Conservation (phyloP, 1,139 yeast species). For the Hanseniaspora gamundiae region DNA sequence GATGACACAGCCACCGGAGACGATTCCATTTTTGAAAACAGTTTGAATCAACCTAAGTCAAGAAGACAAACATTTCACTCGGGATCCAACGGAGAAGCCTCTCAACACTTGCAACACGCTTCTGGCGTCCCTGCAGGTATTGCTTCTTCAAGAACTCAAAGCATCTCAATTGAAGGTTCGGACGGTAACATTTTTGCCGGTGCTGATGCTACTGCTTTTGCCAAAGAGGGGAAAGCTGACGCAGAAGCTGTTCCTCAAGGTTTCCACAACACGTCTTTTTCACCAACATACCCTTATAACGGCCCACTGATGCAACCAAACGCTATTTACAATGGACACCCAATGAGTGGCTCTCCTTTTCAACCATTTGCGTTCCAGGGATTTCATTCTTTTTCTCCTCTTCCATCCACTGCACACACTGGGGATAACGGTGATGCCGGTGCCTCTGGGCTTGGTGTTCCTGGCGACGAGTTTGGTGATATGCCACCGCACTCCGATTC, state of each 20-base stretch:
- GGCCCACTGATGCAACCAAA: slow-evolving; percentile 24
- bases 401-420: slow-evolving; percentile 9
- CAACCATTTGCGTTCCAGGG: slow-evolving; percentile 23
- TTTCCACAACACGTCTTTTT: slow-evolving; percentile 8
- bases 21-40: slow-evolving; percentile 10
- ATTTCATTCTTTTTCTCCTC: slow-evolving; percentile 22
- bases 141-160: slow-evolving; percentile 18
- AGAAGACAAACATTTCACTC: slow-evolving; percentile 32
- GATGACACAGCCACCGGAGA: slow-evolving; percentile 8
- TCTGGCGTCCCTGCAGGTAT: slow-evolving; percentile 11
- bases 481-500: slow-evolving; percentile 15
- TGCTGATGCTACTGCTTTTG: slow-evolving; percentile 1
- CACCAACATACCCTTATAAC: slow-evolving; percentile 23
- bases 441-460: slow-evolving; percentile 8
- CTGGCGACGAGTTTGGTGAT: slow-evolving; percentile 11
- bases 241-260: slow-evolving; percentile 5
- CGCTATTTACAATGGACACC: slow-evolving; percentile 19
- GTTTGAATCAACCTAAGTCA: slow-evolving; percentile 8
- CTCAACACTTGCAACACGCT: slow-evolving; percentile 12
- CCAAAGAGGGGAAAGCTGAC: slow-evolving; percentile 6
- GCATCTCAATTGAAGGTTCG: slow-evolving; percentile 16
- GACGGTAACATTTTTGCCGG: background rate
- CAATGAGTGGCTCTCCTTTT: slow-evolving; percentile 21
- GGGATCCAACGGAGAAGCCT: slow-evolving; percentile 26
- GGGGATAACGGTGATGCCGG: slow-evolving; percentile 1